These are phyloP conservation scores for Pleurotus eryngii DNA, from an alignment of 768 basidiomycete species.

Conservation along the genomic window DNA sequence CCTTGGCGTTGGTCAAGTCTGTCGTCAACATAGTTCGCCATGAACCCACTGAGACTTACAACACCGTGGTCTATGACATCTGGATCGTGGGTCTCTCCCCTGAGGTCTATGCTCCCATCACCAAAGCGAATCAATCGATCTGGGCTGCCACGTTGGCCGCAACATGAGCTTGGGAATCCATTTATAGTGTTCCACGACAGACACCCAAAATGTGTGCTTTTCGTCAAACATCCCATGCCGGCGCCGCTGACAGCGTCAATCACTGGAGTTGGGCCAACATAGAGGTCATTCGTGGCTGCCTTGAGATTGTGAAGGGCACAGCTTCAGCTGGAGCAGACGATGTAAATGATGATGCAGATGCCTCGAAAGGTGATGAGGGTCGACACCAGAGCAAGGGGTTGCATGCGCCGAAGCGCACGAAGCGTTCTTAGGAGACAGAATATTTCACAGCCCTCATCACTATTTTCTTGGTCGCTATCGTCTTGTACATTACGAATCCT, in stretches of 20 bases:
- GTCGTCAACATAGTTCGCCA: not conserved
- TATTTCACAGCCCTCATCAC: too few species aligned
- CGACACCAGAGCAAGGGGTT: too few species aligned
- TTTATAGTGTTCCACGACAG: not conserved
- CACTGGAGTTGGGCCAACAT: not conserved
- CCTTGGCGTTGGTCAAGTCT: constrained; percentile 12
- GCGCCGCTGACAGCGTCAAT: not conserved
- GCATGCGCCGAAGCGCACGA: too few species aligned
- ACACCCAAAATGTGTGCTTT: not conserved
- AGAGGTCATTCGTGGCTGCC: too few species aligned
- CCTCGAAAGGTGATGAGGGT: too few species aligned
- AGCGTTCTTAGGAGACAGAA: too few species aligned
- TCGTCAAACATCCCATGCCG: not conserved
- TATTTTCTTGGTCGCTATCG: too few species aligned
- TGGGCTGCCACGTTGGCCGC: not conserved
- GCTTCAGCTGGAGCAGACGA: too few species aligned
- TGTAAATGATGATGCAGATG: too few species aligned
- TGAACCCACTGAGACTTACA: not conserved
- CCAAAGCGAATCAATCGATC: not conserved
- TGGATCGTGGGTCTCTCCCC: constrained; percentile 16
- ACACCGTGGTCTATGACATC: constrained; percentile 12
- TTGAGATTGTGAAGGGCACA: too few species aligned
- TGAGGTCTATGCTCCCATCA: constrained; percentile 9
- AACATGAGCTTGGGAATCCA: not conserved
- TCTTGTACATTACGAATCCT: too few species aligned